These are phyloP conservation scores for Penicillium fuscoglaucum DNA, from an alignment of 2,329 filamentous ascomycete species.

Conservation along the genomic window DNA sequence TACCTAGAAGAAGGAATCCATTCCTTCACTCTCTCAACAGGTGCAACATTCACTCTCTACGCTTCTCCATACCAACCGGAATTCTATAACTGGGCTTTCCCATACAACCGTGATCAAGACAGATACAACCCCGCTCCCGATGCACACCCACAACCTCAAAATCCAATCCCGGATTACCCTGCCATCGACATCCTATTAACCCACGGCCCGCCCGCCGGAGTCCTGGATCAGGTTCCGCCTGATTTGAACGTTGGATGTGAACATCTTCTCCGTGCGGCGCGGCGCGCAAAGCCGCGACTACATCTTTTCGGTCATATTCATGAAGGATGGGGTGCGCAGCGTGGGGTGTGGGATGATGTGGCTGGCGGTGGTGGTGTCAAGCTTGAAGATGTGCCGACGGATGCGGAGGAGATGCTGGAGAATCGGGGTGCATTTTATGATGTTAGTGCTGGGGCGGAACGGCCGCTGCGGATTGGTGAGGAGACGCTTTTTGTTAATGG, in stretches of 20 bases:
- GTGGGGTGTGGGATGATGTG: slow-evolving; percentile 31
- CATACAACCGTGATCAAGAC: slow-evolving; percentile 53
- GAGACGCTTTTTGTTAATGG: slow-evolving; percentile 62
- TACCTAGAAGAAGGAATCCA: slow-evolving; percentile 59
- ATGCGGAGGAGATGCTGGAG: slow-evolving; percentile 33
- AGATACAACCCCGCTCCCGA: slow-evolving; percentile 50
- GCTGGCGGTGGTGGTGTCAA: slow-evolving; percentile 16
- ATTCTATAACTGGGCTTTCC: slow-evolving; percentile 58
- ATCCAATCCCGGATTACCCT: slow-evolving; percentile 48
- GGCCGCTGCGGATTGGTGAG: slow-evolving; percentile 44
- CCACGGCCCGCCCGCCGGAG: slow-evolving; percentile 57
- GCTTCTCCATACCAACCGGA: slow-evolving; percentile 55
- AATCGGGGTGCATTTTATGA: slow-evolving; percentile 38
- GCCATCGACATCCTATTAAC: slow-evolving; percentile 60
- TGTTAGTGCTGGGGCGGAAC: slow-evolving; percentile 30
- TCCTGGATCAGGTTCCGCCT: slow-evolving; percentile 49
- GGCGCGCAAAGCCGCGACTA: slow-evolving; percentile 53
- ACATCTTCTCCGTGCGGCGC: slow-evolving; percentile 53
- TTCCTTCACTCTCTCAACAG: slow-evolving; percentile 48
- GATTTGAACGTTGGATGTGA: slow-evolving; percentile 54
- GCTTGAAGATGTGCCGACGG: slow-evolving; percentile 22
- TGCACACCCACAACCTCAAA: slow-evolving; percentile 26
- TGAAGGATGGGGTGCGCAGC: slow-evolving; percentile 52
- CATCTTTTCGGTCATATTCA: slow-evolving; percentile 66
- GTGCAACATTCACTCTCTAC: slow-evolving; percentile 54